Percentiles rank a stretch among this genome's conserved stretches.
These are phyloP conservation scores for Didymella sp. DNA, from an alignment of 2,329 filamentous ascomycete species.

Conservation along the genomic window DNA sequence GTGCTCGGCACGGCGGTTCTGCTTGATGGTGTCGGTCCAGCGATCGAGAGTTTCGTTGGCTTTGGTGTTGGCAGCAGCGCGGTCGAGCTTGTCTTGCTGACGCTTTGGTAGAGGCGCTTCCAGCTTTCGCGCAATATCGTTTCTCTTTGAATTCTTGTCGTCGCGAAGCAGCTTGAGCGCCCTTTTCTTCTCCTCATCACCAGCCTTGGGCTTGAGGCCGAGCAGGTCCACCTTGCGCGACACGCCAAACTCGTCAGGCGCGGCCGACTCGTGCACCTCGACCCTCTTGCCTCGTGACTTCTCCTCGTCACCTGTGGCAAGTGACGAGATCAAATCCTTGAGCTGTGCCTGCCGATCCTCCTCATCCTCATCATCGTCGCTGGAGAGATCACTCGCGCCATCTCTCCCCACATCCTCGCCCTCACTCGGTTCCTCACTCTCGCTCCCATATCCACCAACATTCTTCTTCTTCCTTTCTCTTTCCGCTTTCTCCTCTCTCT, in stretches of 20 bases:
- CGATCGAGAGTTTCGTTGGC: constrained; percentile 88
- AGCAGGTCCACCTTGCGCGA: constrained; percentile 75
- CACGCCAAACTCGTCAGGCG: constrained; percentile 66
- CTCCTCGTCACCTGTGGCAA: constrained; percentile 55
- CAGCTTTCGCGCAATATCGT: constrained; percentile 70
- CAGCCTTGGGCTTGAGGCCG: constrained; percentile 75
- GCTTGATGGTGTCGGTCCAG: constrained; percentile 95
- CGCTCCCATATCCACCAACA: constrained; percentile 55
- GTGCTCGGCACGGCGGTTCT: constrained; percentile 90
- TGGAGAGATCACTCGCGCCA: constrained; percentile 58
- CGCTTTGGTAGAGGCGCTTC: constrained; percentile 83
- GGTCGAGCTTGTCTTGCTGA: constrained; percentile 84
- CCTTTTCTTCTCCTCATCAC: constrained; percentile 77
- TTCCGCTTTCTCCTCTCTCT: constrained; percentile 36
- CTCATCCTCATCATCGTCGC: constrained; percentile 53
- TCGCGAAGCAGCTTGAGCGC: constrained; percentile 77
- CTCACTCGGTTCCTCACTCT: constrained; percentile 60
- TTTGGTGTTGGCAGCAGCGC: constrained; percentile 83
- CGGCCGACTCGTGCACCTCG: constrained; percentile 65
- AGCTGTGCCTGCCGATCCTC: constrained; percentile 68
- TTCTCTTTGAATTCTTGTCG: constrained; percentile 65
- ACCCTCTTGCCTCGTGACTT: constrained; percentile 43
- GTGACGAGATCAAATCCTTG: constrained; percentile 72
- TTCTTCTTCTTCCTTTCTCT: constrained; percentile 49
- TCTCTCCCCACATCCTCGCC: constrained; percentile 54